Conservation (phyloP, 208 protist species). For the Acanthamoeba castellanii region DNA sequence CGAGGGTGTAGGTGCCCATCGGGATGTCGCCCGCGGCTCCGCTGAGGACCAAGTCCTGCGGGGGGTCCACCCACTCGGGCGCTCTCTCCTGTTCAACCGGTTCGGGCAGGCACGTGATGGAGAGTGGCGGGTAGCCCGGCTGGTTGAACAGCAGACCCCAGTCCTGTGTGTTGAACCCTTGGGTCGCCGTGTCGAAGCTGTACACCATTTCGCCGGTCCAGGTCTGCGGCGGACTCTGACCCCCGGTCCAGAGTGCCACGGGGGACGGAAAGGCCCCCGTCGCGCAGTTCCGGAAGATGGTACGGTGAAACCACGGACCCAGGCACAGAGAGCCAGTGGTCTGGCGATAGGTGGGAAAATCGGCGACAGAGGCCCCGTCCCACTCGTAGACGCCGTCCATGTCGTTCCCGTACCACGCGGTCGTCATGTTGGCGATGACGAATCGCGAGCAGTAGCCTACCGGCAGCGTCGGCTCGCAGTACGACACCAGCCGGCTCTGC, state of each 20-base stretch:
- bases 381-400: neutral
- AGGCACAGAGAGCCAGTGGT: neutral
- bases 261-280: neutral
- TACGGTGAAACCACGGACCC: neutral
- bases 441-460: neutral
- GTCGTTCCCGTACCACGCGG: neutral
- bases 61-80: neutral
- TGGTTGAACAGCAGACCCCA: neutral
- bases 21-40: neutral
- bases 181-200: neutral
- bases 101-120: neutral
- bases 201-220: neutral
- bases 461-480: neutral
- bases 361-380: no score
- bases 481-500: no score
- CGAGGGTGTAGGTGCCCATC: neutral
- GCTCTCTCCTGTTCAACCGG: no score
- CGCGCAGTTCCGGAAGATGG: neutral
- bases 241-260: neutral
- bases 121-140: neutral
- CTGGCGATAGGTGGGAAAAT: neutral
- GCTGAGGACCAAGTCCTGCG: neutral
- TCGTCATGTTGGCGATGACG: neutral
- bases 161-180: neutral
- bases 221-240: neutral